Conservation (phyloP, 768 basidiomycete species). For the Paxillus ammoniavirescens region DNA sequence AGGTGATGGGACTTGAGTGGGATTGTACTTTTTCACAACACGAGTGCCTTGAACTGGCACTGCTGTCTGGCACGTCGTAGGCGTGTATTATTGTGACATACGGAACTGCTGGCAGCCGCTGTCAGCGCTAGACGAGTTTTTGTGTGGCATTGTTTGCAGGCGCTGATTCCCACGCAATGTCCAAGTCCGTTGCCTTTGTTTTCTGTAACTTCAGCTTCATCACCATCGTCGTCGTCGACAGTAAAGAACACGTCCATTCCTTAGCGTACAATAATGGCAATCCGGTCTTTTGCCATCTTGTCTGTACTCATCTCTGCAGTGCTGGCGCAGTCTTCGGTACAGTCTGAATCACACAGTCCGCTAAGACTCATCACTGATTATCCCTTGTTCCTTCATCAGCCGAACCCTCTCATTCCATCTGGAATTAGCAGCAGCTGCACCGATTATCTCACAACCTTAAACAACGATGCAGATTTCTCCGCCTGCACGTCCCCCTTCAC, state of each 20-base stretch:
- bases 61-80: too few species aligned
- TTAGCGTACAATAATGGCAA: slow-evolving; percentile 30
- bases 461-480: slow-evolving; percentile 55
- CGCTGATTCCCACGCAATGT: neutral
- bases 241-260: slow-evolving; percentile 38
- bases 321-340: slow-evolving; percentile 49
- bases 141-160: neutral
- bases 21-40: too few species aligned
- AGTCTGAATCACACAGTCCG: neutral
- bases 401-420: slow-evolving; percentile 63
- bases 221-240: slow-evolving; percentile 34
- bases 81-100: too few species aligned
- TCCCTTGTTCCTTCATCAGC: slow-evolving; percentile 19
- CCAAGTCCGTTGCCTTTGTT: neutral
- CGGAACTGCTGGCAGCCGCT: too few species aligned
- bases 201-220: slow-evolving; percentile 7
- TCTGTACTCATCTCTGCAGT: slow-evolving; percentile 51
- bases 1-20: too few species aligned
- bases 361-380: slow-evolving; percentile 4
- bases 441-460: slow-evolving; percentile 58
- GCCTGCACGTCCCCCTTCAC: slow-evolving; percentile 66
- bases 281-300: slow-evolving; percentile 53
- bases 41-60: too few species aligned
- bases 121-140: too few species aligned
- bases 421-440: slow-evolving; percentile 56